Percentiles rank a stretch among this genome's conserved stretches.
Conservation (phyloP, 106 monocot genomes). For the Apostasia shenzhenica region DNA sequence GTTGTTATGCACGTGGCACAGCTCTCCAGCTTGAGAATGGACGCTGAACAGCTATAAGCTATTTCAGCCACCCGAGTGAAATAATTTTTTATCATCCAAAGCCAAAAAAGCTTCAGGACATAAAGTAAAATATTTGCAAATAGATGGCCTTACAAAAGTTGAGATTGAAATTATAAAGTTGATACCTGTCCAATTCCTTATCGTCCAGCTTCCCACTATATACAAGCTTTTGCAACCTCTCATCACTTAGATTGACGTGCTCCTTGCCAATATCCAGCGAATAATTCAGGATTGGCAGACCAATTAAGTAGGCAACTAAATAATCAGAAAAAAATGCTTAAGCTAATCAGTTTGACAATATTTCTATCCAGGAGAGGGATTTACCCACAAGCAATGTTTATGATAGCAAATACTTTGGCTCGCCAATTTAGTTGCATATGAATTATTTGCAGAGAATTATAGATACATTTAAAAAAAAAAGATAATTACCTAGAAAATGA, state of each 20-base stretch:
- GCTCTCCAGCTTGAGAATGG: background rate
- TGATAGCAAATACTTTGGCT: too few relatives aligned
- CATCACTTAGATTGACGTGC: slow-evolving; percentile 89
- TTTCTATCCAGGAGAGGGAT: background rate
- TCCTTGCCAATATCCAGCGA: slow-evolving; percentile 96
- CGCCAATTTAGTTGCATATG: background rate
- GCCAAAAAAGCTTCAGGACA: too few relatives aligned
- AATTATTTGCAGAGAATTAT: background rate
- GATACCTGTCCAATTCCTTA: slow-evolving; percentile 82
- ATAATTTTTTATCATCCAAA: too few relatives aligned
- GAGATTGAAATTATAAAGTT: background rate
- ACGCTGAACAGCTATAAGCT: too few relatives aligned
- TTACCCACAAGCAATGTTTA: background rate
- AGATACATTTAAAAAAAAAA: background rate
- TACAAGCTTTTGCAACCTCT: slow-evolving; percentile 67
- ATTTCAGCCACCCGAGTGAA: too few relatives aligned
- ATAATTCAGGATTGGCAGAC: slow-evolving; percentile 86
- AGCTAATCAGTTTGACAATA: background rate
- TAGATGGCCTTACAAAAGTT: too few relatives aligned
- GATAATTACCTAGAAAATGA: slow-evolving; percentile 78
- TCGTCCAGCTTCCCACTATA: slow-evolving; percentile 89
- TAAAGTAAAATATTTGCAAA: too few relatives aligned
- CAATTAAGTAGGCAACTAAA: slow-evolving; percentile 88
- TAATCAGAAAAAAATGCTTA: background rate
- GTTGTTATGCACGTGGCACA: too few relatives aligned